Evolutionary conservation across 2,329 filamentous ascomycete species (phyloP).

Genomic region (Penicillium sp.): DNA sequence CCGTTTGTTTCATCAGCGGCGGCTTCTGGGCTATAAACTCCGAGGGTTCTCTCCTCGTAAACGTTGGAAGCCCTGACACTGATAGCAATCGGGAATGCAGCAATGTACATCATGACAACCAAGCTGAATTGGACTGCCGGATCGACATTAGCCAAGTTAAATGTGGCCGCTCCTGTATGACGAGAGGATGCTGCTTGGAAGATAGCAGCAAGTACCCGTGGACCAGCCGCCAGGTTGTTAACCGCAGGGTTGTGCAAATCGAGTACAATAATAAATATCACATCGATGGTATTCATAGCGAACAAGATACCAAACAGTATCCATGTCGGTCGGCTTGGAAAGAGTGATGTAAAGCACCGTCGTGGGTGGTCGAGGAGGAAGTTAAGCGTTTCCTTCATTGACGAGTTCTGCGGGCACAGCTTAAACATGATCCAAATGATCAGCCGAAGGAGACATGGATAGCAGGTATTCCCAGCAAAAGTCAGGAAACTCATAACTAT

Average conservation of each 20-base stretch:
- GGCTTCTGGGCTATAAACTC: conserved; percentile 50
- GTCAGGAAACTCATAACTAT: background rate
- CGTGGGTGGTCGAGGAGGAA: conserved; percentile 71
- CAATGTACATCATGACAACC: conserved; percentile 97
- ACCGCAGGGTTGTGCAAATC: conserved; percentile 56
- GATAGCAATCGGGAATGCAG: conserved; percentile 91
- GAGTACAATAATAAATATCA: conserved; percentile 35
- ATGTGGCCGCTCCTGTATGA: conserved; percentile 53
- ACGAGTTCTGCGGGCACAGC: conserved; percentile 39
- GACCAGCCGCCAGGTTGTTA: conserved; percentile 38
- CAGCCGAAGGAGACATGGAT: background rate
- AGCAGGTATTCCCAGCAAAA: background rate
- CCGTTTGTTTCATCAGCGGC: background rate
- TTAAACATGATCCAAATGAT: background rate
- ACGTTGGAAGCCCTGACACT: conserved; percentile 73
- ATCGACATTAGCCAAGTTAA: conserved; percentile 53
- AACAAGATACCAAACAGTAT: conserved; percentile 55
- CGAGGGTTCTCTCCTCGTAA: conserved; percentile 67
- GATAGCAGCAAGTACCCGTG: conserved; percentile 57
- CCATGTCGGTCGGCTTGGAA: conserved; percentile 62
- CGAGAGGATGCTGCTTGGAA: conserved; percentile 58
- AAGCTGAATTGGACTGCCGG: conserved; percentile 60
- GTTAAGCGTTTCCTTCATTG: conserved; percentile 43
- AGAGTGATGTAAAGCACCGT: conserved; percentile 77
- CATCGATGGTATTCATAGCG: conserved; percentile 56